Evolutionary conservation across 208 protist species (phyloP), one percentile per base, ranked within the genome.

Genomic region (Trypanosoma avium): DNA sequence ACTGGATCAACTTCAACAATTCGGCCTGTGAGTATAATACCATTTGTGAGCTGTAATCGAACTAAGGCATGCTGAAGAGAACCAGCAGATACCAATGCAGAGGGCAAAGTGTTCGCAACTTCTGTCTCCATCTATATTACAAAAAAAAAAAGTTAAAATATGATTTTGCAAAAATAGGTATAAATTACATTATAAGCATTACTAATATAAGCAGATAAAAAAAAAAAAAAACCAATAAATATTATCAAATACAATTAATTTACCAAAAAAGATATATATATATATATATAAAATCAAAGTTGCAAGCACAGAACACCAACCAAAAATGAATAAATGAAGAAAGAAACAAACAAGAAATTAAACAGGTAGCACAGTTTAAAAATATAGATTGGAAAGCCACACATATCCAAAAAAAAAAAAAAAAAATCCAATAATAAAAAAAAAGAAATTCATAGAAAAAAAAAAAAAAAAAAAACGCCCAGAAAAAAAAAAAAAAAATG

Each of bases 1-100:
- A 47, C 71, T 4, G 82, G 65, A 54, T 94, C 88, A 61, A 91
- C 64, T 64, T 87, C 73, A 2, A 88, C 46, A 43, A 94, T 68
- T 12, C 78, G 81, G 10, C 88, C 88, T 3, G 80, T 77, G 8
- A 94, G 57, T 19, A 82, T 36, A 12, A 81, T 62, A 13, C 84
- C 82, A 59, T 94, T 94, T 26, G 79, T 90, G 9, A 93, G 71
- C 72, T 88, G 75, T 26, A 94, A 75, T 36, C 80, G 79, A 3
- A 91, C 79, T 24, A 85, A 61, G 7, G 70, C 48, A 62, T 91
- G 81, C 56, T 61, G 53, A 48, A 88, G 48, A 19, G 62, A 79
- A 1, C 82, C 70, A 21, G 79, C 77, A 0, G 54, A 53, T 7
- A 77, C 82, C 22, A 94, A 57, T 10, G 60, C 86, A 36, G 67